A percentile compares a stretch with the other conserved stretches of the same genome.
Evolutionary conservation across 2,329 filamentous ascomycete species (phyloP).

Genomic region (Cytospora schulzeri): DNA sequence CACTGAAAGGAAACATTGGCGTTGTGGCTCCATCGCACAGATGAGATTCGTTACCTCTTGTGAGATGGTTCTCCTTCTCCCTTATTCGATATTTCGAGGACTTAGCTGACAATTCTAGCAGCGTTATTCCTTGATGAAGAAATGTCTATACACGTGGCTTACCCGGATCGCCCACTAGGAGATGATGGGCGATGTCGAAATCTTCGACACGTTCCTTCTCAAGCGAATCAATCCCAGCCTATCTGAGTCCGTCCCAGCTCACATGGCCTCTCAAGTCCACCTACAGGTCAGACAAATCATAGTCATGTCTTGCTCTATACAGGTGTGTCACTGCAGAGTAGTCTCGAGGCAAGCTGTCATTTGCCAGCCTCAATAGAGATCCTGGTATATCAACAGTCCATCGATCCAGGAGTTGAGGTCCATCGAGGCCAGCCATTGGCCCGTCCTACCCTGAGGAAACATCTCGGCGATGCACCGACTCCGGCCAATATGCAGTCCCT

Average conservation of each 20-base stretch:
- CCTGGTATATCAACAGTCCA: background rate
- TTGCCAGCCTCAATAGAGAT: slow-evolving; percentile 7
- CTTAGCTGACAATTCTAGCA: background rate
- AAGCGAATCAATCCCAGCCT: background rate
- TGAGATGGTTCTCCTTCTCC: background rate
- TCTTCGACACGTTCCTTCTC: background rate
- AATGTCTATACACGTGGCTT: slow-evolving; percentile 1
- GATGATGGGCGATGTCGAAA: background rate
- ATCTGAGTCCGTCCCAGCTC: background rate
- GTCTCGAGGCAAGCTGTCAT: slow-evolving; percentile 20
- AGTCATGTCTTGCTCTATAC: slow-evolving; percentile 18
- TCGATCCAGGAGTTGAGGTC: slow-evolving; percentile 7
- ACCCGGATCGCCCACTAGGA: background rate
- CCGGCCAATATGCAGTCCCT: slow-evolving; percentile 1
- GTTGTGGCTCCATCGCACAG: background rate
- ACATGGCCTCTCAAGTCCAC: slow-evolving; percentile 6
- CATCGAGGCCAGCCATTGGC: slow-evolving; percentile 4
- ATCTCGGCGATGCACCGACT: slow-evolving; percentile 12
- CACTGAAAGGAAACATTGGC: background rate
- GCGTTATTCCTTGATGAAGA: background rate
- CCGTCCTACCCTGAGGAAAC: background rate
- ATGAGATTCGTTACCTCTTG: background rate
- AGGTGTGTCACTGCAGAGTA: slow-evolving; percentile 1
- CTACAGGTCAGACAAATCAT: slow-evolving; percentile 7
- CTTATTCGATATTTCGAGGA: background rate